phyloP scores from a whole-genome alignment of 331 rosid genomes.

The Quercus phellos region DNA sequence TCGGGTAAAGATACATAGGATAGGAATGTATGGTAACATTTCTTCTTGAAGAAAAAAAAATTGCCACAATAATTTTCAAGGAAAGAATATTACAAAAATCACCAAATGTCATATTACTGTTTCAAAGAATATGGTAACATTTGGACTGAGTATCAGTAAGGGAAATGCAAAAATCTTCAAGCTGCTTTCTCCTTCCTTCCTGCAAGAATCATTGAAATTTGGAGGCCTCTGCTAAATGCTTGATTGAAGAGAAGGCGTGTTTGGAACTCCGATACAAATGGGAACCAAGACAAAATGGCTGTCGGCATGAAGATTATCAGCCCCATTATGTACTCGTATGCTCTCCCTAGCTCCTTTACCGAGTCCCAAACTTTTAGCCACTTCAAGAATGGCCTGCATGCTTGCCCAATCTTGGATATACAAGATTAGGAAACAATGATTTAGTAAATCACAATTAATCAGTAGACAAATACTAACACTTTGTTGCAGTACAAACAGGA shows the following conservation, averaged over 20 bases:
- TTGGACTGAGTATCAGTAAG: not conserved
- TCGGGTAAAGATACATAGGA: too few species aligned
- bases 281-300: constrained; percentile 88
- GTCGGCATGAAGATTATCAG: constrained; percentile 68
- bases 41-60: not conserved
- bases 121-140: not conserved
- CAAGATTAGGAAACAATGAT: not conserved
- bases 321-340: constrained; percentile 85
- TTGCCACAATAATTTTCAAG: not conserved
- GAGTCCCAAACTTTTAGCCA: constrained; percentile 67
- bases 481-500: not conserved
- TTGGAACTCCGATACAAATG: constrained; percentile 89
- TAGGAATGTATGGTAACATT: too few species aligned
- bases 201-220: constrained; percentile 87
- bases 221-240: constrained; percentile 96
- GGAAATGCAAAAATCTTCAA: not conserved
- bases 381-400: constrained; percentile 55
- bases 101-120: not conserved
- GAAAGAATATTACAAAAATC: not conserved
- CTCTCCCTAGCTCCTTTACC: constrained; percentile 78
- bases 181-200: constrained; percentile 50
- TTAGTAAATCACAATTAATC: not conserved
- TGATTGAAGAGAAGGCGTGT: constrained; percentile 89
- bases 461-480: not conserved
- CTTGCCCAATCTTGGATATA: constrained; percentile 69